Evolutionary conservation across 306 rosid species (phyloP).

Genomic region (Prinsepia uniflora): DNA sequence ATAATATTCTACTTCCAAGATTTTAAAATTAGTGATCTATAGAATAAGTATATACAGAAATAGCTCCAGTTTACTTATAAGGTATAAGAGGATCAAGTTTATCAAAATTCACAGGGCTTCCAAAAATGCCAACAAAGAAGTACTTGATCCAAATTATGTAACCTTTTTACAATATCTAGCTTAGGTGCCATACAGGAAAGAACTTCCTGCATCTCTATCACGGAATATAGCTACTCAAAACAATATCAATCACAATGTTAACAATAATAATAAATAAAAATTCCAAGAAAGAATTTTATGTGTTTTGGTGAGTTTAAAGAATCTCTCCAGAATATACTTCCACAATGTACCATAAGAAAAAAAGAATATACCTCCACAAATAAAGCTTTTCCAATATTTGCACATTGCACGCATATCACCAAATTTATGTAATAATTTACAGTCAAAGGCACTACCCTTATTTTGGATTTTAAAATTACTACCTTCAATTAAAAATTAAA

Average conservation of each 20-base stretch:
- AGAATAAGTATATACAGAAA: background rate
- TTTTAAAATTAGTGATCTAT: background rate
- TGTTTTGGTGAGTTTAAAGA: too few relatives aligned
- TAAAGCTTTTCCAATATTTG: background rate
- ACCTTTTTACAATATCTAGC: background rate
- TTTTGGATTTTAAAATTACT: slow-evolving; percentile 15
- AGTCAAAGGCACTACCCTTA: background rate
- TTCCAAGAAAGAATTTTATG: background rate
- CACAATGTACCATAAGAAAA: too few relatives aligned
- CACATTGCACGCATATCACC: background rate
- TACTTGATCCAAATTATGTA: background rate
- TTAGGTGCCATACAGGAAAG: background rate
- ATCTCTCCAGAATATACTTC: background rate
- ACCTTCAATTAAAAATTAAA: slow-evolving; percentile 7
- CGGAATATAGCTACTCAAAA: background rate
- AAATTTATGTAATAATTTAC: background rate
- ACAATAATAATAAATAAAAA: too few relatives aligned
- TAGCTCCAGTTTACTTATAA: background rate
- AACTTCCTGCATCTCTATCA: background rate
- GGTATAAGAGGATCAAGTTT: background rate
- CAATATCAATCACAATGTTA: too few relatives aligned
- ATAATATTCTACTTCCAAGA: background rate
- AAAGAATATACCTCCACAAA: background rate
- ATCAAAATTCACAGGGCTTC: background rate
- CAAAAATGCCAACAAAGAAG: background rate